Percentiles rank a stretch among this genome's conserved stretches.
Conservation (phyloP, 1,284 basidiomycete genomes). For the Tilletia horrida region DNA sequence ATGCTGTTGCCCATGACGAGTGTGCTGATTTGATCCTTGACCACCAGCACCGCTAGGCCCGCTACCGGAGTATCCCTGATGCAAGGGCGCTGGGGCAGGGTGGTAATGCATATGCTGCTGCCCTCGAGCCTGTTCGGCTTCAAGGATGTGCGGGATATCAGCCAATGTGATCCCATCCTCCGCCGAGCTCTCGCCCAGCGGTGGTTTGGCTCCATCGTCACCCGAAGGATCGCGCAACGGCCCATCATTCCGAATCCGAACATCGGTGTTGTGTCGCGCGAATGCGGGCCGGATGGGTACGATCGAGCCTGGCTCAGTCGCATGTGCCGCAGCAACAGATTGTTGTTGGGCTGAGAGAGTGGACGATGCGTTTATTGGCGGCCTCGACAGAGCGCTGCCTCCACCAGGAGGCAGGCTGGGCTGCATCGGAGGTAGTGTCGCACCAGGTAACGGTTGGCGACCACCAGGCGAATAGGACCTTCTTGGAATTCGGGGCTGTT, state of each 20-base stretch:
- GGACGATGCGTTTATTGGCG: neutral
- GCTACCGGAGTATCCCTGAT: too few species aligned
- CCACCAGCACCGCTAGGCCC: too few species aligned
- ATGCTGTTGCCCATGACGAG: too few species aligned
- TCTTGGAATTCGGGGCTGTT: neutral
- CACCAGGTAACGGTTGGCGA: neutral
- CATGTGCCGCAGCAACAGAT: neutral
- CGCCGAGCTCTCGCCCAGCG: constrained; percentile 37
- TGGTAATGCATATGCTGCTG: constrained; percentile 56
- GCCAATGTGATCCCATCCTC: constrained; percentile 88
- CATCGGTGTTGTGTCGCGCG: constrained; percentile 76
- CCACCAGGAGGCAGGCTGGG: neutral
- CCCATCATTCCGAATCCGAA: constrained; percentile 79
- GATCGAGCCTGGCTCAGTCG: constrained; percentile 33
- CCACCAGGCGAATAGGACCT: neutral
- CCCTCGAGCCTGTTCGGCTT: constrained; percentile 82
- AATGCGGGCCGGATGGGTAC: constrained; percentile 69
- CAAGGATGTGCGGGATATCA: constrained; percentile 90
- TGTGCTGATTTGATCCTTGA: neutral
- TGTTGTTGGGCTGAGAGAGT: neutral
- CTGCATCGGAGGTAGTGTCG: neutral
- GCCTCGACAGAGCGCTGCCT: too few species aligned
- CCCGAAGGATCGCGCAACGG: constrained; percentile 42
- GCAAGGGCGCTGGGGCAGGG: constrained; percentile 44
- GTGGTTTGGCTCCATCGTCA: constrained; percentile 36